phyloP scores from a whole-genome alignment of 352 stramenopile species.

The Aphanomyces astaci region DNA sequence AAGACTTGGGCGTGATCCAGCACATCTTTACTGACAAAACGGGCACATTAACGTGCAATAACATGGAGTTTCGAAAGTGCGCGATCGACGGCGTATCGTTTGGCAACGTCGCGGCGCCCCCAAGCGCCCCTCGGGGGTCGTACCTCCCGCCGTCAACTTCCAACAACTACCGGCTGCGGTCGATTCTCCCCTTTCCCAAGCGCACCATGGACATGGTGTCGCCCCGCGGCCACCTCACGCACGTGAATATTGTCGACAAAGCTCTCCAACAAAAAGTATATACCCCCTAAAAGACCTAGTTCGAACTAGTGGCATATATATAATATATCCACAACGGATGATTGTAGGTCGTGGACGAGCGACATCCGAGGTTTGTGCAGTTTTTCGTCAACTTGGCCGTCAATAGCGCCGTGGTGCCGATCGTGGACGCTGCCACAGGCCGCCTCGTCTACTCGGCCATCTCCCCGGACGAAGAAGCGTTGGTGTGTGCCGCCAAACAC shows the following conservation, averaged over 20 bases:
- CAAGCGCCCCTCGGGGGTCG: conserved; percentile 4
- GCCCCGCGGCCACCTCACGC: neutral
- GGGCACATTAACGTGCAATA: conserved; percentile 88
- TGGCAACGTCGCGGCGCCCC: conserved; percentile 34
- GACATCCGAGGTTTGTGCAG: neutral
- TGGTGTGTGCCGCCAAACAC: conserved; percentile 46
- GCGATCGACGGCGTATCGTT: conserved; percentile 79
- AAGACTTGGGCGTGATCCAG: conserved; percentile 90
- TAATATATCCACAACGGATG: neutral
- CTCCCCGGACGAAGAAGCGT: conserved; percentile 66
- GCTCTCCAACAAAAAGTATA: conserved; percentile 4
- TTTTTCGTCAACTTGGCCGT: conserved; percentile 50
- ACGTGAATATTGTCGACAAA: conserved; percentile 22
- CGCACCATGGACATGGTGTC: neutral
- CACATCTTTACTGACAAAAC: conserved; percentile 97
- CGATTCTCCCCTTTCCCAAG: neutral
- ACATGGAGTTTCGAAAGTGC: conserved; percentile 91
- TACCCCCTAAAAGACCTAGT: too few relatives aligned
- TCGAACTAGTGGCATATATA: neutral
- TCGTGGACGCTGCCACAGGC: neutral
- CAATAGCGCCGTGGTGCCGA: conserved; percentile 53
- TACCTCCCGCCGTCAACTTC: neutral
- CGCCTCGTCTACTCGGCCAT: conserved; percentile 59
- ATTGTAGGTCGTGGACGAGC: conserved; percentile 9
- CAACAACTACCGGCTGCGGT: neutral